These are phyloP conservation scores for Leccinum subgranulosum DNA, from an alignment of 768 basidiomycete species.

Conservation along the genomic window DNA sequence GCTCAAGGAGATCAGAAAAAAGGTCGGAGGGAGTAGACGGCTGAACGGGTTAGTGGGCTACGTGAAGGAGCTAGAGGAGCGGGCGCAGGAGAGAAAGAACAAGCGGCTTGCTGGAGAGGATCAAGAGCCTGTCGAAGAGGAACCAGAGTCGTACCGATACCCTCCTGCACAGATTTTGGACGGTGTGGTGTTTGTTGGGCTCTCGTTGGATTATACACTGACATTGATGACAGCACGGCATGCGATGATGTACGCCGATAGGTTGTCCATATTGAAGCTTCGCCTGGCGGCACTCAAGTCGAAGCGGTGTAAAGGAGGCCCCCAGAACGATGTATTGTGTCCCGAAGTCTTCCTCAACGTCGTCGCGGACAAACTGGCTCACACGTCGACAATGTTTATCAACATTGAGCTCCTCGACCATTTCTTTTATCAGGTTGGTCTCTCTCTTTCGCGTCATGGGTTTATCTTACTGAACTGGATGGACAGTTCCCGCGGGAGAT, in stretches of 20 bases:
- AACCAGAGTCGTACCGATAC: slow-evolving; percentile 80
- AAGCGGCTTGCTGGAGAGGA: slow-evolving; percentile 42
- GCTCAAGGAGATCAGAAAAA: slow-evolving; percentile 80
- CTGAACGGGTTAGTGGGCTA: slow-evolving; percentile 74
- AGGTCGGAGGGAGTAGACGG: slow-evolving; percentile 84
- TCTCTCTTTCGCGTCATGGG: neutral
- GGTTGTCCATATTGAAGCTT: slow-evolving; percentile 79
- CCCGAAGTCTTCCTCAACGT: slow-evolving; percentile 97
- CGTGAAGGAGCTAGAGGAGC: slow-evolving; percentile 79
- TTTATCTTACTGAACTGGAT: neutral
- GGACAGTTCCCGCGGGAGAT: slow-evolving; percentile 94
- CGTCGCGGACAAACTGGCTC: slow-evolving; percentile 94
- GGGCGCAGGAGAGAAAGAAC: slow-evolving; percentile 61
- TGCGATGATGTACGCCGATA: slow-evolving; percentile 84
- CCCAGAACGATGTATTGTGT: slow-evolving; percentile 85
- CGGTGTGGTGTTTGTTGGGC: slow-evolving; percentile 49
- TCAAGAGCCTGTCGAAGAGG: slow-evolving; percentile 34
- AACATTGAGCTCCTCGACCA: slow-evolving; percentile 97
- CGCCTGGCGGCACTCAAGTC: slow-evolving; percentile 85
- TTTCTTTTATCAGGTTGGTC: slow-evolving; percentile 91
- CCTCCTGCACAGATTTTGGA: slow-evolving; percentile 90
- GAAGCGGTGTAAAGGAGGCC: slow-evolving; percentile 83
- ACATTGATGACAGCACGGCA: slow-evolving; percentile 65
- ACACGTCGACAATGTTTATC: slow-evolving; percentile 97
- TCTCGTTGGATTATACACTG: neutral